Base-by-base conservation (phyloP, 2,329 filamentous ascomycete genomes). In the Aspergillus sp. region DNA sequence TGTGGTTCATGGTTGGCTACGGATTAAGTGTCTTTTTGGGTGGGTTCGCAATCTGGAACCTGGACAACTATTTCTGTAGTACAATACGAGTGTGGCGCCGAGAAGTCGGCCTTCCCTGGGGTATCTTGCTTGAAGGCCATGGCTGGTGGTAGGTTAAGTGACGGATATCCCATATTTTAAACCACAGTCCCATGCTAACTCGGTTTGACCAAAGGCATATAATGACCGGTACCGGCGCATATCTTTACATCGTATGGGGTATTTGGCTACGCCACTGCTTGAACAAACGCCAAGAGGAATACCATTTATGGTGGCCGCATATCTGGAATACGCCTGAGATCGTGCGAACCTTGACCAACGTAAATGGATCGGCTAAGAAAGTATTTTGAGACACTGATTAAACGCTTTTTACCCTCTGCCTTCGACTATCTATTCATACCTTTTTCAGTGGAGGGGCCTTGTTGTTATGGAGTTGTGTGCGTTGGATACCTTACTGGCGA, bases 231-330 rank as follows among this genome's bases (percentile, higher is more conserved):
- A 79, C 88, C 36, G 91, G 91, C 71, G 90, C 90, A 15, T 96
- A 96, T 73, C 89, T 88, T 69, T 91, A 93, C 70, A 91, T 96
- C 64, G 79, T 86, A 13, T 96, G 91, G 90, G 88, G 90, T 13
- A 86, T 93, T 24, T 93, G 90, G 88, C 80, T 95, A 17, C 84
- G 90, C 41, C 86, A 89, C 61, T 91, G 89, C 65, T 77, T 95
- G 49, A 90, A 92, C 60, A 85, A 86, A 3, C 81, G 81, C 45
- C 89, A 91, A 67, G 83, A 89, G 42, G 85, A 92, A 68, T 95
- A 86, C 68, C 80, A 83, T 65, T 76, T 95, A 55, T 67, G 83
- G 51, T 96, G 91, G 90, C 84, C 87, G 2, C 83, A 81, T 22
- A 63, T 85, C 13, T 80, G 85, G 64, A 82, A 79, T 6, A 83